Evolutionary conservation across 2,329 filamentous ascomycete genomes (phyloP), one percentile per base, ranked within the genome.

Genomic region (Chalaropsis thielavioides): DNA sequence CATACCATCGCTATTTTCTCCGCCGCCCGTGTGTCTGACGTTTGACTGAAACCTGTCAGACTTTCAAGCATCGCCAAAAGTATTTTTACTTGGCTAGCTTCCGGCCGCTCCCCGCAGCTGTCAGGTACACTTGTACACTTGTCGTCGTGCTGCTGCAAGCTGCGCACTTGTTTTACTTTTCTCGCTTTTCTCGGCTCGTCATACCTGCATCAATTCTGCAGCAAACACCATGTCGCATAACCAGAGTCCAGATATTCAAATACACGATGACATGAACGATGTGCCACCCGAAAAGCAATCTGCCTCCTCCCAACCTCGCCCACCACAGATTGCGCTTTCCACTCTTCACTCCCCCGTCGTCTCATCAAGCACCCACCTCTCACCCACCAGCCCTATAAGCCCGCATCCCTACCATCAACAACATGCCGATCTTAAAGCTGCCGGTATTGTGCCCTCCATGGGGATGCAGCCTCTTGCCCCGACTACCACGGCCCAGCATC

Each of bases 401-500:
- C 64, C 61, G 19, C 64, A 63, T 60, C 40, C 22, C 22, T 51
- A 62, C 61, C 61, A 51, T n/a, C 61, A 54, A 17, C 24, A 44
- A 27, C 40, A 54, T 58, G 41, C 61, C 13, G 49, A 66, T 19
- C 51, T 49, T 49, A 41, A 64, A 41, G 51, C 51, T 31, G 40
- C 63, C 7, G 27, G 51, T 13, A 31, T 59, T 10, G 27, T 46
- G 1, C 59, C 64, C n/a, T 31, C 56, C 3, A 40, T 58, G 27
- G 64, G 64, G 27, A 38, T 65, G 22, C 60, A 63, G 38, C 65
- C 65, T 17, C 59, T 67, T 35, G 58, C 58, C 17, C 62, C 65
- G 17, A 63, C 58, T 22, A 61, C 56, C 38, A 64, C 65, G 17
- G 51, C 59, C 5, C 62, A 59, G 41, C 13, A 58, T 58, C 17